These are phyloP conservation scores for Kwoniella dejecticola DNA, from an alignment of 768 basidiomycete species.

Conservation along the genomic window DNA sequence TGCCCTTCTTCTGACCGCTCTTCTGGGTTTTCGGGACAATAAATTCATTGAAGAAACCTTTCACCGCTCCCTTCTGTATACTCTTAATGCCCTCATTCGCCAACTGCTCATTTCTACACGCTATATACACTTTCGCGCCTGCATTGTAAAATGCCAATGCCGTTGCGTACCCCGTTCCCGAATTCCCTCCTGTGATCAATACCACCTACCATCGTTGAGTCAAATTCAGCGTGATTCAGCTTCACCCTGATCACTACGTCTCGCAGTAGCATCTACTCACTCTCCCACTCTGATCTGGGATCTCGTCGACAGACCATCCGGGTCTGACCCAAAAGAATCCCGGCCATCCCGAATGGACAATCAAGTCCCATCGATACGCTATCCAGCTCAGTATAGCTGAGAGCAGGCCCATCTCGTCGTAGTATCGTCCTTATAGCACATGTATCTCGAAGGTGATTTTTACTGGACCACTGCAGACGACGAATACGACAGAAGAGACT, in stretches of 20 bases:
- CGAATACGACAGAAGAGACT: no score
- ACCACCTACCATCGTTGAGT: no score
- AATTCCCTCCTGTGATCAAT: constrained; percentile 47
- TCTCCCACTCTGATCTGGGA: constrained; percentile 45
- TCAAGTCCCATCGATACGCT: constrained; percentile 17
- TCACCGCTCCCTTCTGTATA: constrained; percentile 21
- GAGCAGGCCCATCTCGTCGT: constrained; percentile 9
- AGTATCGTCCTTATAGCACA: no score
- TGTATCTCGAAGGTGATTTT: no score
- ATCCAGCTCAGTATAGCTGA: constrained; percentile 12
- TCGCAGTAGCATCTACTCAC: no score
- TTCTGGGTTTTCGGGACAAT: not conserved
- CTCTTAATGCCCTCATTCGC: constrained; percentile 37
- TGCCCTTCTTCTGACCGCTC: constrained; percentile 23
- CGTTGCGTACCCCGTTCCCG: constrained; percentile 42
- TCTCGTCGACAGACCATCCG: constrained; percentile 30
- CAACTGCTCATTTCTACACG: constrained; percentile 31
- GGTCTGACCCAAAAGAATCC: constrained; percentile 43
- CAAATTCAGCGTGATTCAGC: no score
- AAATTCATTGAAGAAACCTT: no score
- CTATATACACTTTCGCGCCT: constrained; percentile 46
- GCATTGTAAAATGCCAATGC: constrained; percentile 37
- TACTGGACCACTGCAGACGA: no score
- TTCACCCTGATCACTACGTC: no score
- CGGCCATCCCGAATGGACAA: constrained; percentile 33